Conservation (phyloP, 1,284 basidiomycete species). For the Schizophyllum amplum region DNA sequence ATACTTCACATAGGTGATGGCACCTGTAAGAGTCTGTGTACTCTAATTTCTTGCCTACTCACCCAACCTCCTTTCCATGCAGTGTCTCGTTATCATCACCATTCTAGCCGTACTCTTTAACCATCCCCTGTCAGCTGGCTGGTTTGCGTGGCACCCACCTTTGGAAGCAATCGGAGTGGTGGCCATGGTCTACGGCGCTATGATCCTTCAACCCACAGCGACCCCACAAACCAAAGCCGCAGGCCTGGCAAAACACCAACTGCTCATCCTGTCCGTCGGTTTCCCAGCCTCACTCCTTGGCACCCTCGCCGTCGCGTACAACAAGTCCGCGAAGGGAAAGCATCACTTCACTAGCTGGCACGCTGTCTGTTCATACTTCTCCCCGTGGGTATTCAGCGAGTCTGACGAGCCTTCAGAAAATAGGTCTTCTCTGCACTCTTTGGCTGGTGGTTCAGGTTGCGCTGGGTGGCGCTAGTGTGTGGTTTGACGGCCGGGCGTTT, state of each 20-base stretch:
- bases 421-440: constrained; percentile 45
- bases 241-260: constrained; percentile 57
- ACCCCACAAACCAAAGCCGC: constrained; percentile 57
- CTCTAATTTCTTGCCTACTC: background rate
- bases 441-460: constrained; percentile 50
- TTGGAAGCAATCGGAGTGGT: background rate
- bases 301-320: constrained; percentile 42
- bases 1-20: background rate
- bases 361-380: constrained; percentile 40
- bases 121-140: background rate
- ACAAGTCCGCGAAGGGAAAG: constrained; percentile 39
- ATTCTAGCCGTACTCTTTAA: background rate
- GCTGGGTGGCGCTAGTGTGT: constrained; percentile 60
- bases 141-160: background rate
- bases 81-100: background rate
- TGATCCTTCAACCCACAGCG: constrained; percentile 69
- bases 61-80: background rate
- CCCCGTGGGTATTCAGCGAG: background rate
- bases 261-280: constrained; percentile 43
- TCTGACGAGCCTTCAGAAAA: constrained; percentile 27
- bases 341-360: constrained; percentile 63
- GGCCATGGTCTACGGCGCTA: constrained; percentile 31
- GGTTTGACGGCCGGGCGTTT: constrained; percentile 54
- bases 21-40: background rate
- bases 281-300: constrained; percentile 49